These are phyloP conservation scores for Acacia acuminata DNA, from an alignment of 306 rosid genomes.

Conservation along the genomic window DNA sequence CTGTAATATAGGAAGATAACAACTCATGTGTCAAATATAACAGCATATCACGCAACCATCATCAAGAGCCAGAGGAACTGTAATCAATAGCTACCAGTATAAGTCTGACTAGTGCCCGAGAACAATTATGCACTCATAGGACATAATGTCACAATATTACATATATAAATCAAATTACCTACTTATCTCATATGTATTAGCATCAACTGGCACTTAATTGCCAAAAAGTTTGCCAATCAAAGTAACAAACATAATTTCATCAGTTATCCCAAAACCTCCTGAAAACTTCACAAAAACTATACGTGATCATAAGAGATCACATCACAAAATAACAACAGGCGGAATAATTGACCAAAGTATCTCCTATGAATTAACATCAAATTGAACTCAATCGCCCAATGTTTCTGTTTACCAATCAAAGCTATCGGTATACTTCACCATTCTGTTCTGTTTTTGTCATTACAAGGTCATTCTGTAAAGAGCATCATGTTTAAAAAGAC, in stretches of 20 bases:
- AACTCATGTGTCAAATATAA: neutral
- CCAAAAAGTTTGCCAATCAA: neutral
- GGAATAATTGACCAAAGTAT: neutral
- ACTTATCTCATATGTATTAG: neutral
- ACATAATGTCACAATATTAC: neutral
- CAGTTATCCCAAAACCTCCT: neutral
- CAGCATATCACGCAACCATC: neutral
- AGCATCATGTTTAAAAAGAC: neutral
- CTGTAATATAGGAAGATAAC: neutral
- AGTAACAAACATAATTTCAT: neutral
- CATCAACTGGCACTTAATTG: neutral
- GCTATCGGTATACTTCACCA: neutral
- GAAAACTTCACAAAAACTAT: neutral
- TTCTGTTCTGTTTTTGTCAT: neutral
- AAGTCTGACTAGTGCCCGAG: no score
- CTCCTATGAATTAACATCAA: neutral
- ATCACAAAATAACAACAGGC: slow-evolving; percentile 40
- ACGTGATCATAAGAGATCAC: neutral
- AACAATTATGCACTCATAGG: no score
- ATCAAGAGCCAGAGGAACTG: neutral
- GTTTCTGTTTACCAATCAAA: neutral
- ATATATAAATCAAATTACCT: neutral
- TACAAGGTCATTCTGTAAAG: neutral
- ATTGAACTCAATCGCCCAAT: neutral
- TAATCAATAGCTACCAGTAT: neutral